phyloP scores from a whole-genome alignment of 345 rosid species.

The Isatis tinctoria region DNA sequence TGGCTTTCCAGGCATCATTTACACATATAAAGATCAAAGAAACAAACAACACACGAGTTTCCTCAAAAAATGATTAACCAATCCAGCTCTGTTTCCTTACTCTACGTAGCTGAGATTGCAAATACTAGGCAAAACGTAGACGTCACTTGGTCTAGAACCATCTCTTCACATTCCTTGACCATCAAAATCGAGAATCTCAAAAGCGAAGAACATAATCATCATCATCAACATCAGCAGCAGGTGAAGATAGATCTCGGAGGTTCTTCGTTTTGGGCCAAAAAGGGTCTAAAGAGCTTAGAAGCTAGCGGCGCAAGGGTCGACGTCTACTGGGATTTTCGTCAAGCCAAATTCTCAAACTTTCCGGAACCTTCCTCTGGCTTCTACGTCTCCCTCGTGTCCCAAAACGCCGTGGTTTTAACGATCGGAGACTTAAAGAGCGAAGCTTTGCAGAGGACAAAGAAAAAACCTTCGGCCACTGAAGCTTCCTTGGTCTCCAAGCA shows the following conservation, averaged over 20 bases:
- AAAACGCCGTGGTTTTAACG: slow-evolving; percentile 42
- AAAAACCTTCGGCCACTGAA: slow-evolving; percentile 36
- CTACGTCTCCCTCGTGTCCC: slow-evolving; percentile 49
- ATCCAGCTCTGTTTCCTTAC: slow-evolving; percentile 39
- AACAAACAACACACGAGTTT: slow-evolving; percentile 1
- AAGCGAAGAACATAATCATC: slow-evolving; percentile 30
- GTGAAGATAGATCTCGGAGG: slow-evolving; percentile 60
- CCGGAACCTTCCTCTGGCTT: slow-evolving; percentile 62
- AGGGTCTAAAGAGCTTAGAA: slow-evolving; percentile 64
- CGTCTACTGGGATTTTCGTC: slow-evolving; percentile 69
- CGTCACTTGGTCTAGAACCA: slow-evolving; percentile 53
- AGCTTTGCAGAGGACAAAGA: slow-evolving; percentile 58
- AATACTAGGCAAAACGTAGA: slow-evolving; percentile 38
- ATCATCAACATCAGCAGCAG: slow-evolving; percentile 32
- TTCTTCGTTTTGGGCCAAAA: slow-evolving; percentile 67
- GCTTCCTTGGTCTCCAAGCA: slow-evolving; percentile 63
- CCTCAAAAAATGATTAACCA: slow-evolving; percentile 11
- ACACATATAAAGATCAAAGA: neutral
- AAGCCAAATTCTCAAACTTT: slow-evolving; percentile 52
- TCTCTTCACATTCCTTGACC: slow-evolving; percentile 41
- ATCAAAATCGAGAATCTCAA: slow-evolving; percentile 44
- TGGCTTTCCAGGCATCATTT: neutral
- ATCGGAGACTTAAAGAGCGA: slow-evolving; percentile 55
- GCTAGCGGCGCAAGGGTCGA: slow-evolving; percentile 42
- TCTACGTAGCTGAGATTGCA: slow-evolving; percentile 45